Evolutionary conservation across 306 rosid genomes (phyloP).

Genomic region (Castanea mollissima): DNA sequence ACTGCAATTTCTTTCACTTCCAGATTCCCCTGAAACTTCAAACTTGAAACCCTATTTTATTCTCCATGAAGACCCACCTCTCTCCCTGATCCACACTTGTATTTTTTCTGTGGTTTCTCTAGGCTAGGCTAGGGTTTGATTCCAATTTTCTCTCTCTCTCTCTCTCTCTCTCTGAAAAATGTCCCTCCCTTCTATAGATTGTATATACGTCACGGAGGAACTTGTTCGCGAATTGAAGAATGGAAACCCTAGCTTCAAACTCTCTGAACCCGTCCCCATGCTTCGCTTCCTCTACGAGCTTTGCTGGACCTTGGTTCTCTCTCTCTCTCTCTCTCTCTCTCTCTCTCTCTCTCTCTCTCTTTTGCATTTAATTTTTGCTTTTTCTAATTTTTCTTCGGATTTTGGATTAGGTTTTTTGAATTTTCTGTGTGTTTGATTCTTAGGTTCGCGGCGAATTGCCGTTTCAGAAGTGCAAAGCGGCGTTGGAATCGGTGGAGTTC

Average conservation of each 20-base stretch:
- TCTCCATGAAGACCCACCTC: slow-evolving; percentile 24
- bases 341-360: neutral
- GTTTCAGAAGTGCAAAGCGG: slow-evolving; percentile 77
- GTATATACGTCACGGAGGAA: slow-evolving; percentile 60
- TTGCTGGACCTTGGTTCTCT: slow-evolving; percentile 75
- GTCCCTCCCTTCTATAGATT: slow-evolving; percentile 75
- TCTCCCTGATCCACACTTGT: slow-evolving; percentile 16
- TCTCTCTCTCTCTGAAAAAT: slow-evolving; percentile 25
- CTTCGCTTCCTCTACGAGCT: slow-evolving; percentile 97
- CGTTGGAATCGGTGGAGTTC: slow-evolving; percentile 77
- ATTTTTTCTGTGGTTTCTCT: neutral
- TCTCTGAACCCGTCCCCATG: slow-evolving; percentile 62
- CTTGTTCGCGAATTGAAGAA: slow-evolving; percentile 84
- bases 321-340: neutral
- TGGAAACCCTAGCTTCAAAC: slow-evolving; percentile 61
- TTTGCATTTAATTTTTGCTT: neutral
- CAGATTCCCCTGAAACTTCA: neutral
- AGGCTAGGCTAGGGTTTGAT: slow-evolving; percentile 27
- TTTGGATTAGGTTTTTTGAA: slow-evolving; percentile 6
- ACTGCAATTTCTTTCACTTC: no score
- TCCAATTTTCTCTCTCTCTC: slow-evolving; percentile 4
- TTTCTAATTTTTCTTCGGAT: neutral
- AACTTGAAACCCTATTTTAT: neutral
- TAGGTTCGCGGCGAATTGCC: slow-evolving; percentile 97
- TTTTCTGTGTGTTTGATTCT: slow-evolving; percentile 19